Conservation (phyloP, 2,329 filamentous ascomycete genomes). For the Stenocarpella maydis region DNA sequence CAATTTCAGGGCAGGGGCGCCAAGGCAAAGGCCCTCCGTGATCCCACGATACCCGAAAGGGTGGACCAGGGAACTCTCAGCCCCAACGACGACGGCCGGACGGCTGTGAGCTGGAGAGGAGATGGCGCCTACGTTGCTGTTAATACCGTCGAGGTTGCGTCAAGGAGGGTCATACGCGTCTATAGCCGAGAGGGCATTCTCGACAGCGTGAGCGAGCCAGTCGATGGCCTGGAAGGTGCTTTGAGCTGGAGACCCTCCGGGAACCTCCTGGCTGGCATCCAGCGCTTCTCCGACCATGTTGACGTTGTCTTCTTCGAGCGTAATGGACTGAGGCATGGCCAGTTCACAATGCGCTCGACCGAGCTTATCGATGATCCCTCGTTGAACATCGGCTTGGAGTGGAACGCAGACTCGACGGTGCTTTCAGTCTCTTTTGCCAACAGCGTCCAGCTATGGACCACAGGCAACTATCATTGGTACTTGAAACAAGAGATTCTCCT, state of each 20-base stretch:
- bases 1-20: slow-evolving; percentile 95
- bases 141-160: slow-evolving; percentile 75
- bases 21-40: slow-evolving; percentile 81
- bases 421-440: slow-evolving; percentile 81
- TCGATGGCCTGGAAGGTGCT: slow-evolving; percentile 86
- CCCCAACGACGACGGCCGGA: slow-evolving; percentile 73
- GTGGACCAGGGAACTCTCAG: slow-evolving; percentile 85
- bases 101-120: slow-evolving; percentile 88
- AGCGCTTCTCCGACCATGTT: slow-evolving; percentile 72
- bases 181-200: slow-evolving; percentile 90
- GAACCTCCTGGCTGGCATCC: slow-evolving; percentile 88
- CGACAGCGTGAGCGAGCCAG: slow-evolving; percentile 93
- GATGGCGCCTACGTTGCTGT: slow-evolving; percentile 92
- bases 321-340: slow-evolving; percentile 95
- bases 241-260: slow-evolving; percentile 92
- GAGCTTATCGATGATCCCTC: slow-evolving; percentile 64
- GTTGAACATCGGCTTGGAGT: slow-evolving; percentile 72
- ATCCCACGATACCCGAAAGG: slow-evolving; percentile 93
- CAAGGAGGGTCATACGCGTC: slow-evolving; percentile 83
- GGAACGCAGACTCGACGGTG: slow-evolving; percentile 93
- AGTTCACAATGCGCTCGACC: slow-evolving; percentile 80
- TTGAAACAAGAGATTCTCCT: slow-evolving; percentile 85
- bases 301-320: slow-evolving; percentile 96
- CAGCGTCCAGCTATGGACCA: slow-evolving; percentile 92
- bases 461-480: slow-evolving; percentile 98